These are phyloP conservation scores for Pichia sp. DNA, from an alignment of 1,139 yeast genomes.

Conservation along the genomic window DNA sequence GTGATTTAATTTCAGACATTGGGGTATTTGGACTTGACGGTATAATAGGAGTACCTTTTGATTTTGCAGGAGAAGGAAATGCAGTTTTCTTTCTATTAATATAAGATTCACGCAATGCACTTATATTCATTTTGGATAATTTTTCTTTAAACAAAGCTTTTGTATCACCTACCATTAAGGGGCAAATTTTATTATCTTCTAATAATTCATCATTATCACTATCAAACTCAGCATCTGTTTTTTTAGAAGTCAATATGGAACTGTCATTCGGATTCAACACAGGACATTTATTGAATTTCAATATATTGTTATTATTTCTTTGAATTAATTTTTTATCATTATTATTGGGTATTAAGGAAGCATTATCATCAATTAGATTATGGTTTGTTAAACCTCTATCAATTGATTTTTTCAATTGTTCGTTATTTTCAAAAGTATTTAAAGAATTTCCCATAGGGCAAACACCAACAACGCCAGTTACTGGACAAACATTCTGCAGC, in stretches of 20 bases:
- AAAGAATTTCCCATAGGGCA: conserved; percentile 20
- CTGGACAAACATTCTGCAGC: conserved; percentile 19
- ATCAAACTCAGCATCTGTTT: conserved; percentile 2
- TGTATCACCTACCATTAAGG: conserved; percentile 37
- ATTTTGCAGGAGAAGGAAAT: conserved; percentile 7
- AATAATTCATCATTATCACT: conserved; percentile 23
- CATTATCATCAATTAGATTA: too few relatives aligned
- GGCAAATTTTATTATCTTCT: conserved; percentile 34
- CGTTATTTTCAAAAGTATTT: background rate
- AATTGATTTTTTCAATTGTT: too few relatives aligned
- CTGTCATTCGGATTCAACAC: conserved; percentile 22
- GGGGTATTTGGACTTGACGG: conserved; percentile 18
- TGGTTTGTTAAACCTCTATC: too few relatives aligned
- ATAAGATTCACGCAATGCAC: conserved; percentile 24
- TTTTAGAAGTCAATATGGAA: background rate
- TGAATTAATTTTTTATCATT: background rate
- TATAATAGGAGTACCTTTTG: conserved; percentile 7
- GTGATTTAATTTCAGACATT: conserved; percentile 14
- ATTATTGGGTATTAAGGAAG: too few relatives aligned
- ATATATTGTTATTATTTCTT: background rate
- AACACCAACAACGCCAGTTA: conserved; percentile 21
- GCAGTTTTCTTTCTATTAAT: background rate
- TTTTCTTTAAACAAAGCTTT: conserved; percentile 30
- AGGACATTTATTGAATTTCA: conserved; percentile 22
- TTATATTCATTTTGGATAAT: conserved; percentile 26